Evolutionary conservation across 2,329 filamentous ascomycete genomes (phyloP), one percentile per base, ranked within the genome.

Genomic region (Fusarium dlaminii): DNA sequence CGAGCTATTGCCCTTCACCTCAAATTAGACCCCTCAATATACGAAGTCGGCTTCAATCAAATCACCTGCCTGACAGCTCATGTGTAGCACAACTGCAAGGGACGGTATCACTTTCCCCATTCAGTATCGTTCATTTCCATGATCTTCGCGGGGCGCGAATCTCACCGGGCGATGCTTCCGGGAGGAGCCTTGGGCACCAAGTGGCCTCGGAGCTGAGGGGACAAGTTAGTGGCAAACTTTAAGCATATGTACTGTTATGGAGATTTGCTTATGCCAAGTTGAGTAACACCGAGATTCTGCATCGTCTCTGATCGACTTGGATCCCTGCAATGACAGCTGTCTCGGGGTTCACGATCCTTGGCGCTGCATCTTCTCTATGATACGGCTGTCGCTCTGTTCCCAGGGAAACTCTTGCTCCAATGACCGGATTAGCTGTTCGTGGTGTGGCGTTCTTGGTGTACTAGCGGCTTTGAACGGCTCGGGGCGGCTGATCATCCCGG

Each of bases 401-500:
- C 75, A 77, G 4, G 68, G 75, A 24, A 64, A 67, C 10, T 18
- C 46, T 8, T 71, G 24, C 46, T 77, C 75, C 40, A 77, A 30
- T 13, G 65, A 55, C 34, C 70, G 55, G 6, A 77, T 67, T 27
- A 69, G 15, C 14, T 30, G 42, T 24, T 75, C 68, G 8, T 75
- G 60, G 8, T 66, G 62, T 32, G 40, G 12, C 24, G 64, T 69
- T 27, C 71, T 66, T 7, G 75, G 71, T 39, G 51, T 70, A 29
- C 73, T 71, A 4, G 52, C 34, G 29, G 56, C 59, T 22, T 68
- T 60, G 39, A 73, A 77, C 8, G 66, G 55, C 24, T 55, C 32
- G 5, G 73, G 73, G 20, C 71, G 73, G 30, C 68, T 75, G 13
- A 77, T 42, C 6, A 74, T 45, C 18, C 75, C 75, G 4, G 75